These are phyloP conservation scores for Cercophora samala DNA, from an alignment of 495 filamentous ascomycete species.

Conservation along the genomic window DNA sequence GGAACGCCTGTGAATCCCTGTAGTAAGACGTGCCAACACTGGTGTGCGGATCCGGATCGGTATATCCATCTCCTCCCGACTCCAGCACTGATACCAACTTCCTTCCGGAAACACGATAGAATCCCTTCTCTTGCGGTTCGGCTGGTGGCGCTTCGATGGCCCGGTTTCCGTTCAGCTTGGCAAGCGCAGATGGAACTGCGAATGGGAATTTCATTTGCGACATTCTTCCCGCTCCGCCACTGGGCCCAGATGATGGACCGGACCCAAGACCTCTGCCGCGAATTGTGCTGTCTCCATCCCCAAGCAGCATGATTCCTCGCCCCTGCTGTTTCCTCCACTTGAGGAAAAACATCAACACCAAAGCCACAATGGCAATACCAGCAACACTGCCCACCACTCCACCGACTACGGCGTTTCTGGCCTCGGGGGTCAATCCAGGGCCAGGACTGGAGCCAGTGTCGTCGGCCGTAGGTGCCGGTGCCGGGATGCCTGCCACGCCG, in stretches of 20 bases:
- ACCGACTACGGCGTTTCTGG: conserved; percentile 51
- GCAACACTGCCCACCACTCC: conserved; percentile 65
- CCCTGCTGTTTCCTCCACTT: conserved; percentile 52
- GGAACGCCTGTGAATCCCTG: conserved; percentile 46
- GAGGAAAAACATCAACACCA: conserved; percentile 53
- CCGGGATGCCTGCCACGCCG: conserved; percentile 9
- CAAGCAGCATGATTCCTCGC: conserved; percentile 31
- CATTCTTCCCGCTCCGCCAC: conserved; percentile 34
- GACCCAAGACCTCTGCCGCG: conserved; percentile 14
- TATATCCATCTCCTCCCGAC: conserved; percentile 67
- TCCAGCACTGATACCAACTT: conserved; percentile 70
- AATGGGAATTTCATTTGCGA: conserved; percentile 53
- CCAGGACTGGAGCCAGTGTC: conserved; percentile 13
- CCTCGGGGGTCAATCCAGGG: conserved; percentile 30
- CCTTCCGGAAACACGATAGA: conserved; percentile 61
- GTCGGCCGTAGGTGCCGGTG: conserved; percentile 4
- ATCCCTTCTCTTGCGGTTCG: conserved; percentile 42
- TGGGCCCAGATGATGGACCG: conserved; percentile 23
- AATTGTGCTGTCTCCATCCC: conserved; percentile 26
- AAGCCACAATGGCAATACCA: conserved; percentile 56
- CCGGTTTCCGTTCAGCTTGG: conserved; percentile 46
- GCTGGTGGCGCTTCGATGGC: conserved; percentile 45
- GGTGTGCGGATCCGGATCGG: conserved; percentile 54
- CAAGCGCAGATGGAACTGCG: conserved; percentile 55
- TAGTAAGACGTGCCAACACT: conserved; percentile 49